Base-by-base conservation (phyloP, 257 asterid genomes). In the Jaltomata sinuosa region DNA sequence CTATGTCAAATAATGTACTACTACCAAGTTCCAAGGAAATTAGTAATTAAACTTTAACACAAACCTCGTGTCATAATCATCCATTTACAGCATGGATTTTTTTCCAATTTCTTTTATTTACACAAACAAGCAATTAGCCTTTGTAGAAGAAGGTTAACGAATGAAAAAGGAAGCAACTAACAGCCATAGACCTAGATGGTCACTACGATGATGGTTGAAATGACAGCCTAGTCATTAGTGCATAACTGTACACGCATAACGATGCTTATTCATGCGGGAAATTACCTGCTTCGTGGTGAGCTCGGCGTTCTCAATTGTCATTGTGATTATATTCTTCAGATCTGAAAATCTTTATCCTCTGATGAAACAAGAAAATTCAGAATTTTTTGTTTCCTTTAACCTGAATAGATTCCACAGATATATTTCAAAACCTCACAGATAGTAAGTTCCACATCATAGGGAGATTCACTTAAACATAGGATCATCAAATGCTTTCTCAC, bases 241-340 rank as follows among this genome's bases (percentile, higher is more conserved):
- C 77, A n/a, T 8, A 81, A 32, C 67, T 36, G 25, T 84, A 36
- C 1, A 86, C 34, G 62, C 31, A 45, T 54, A 67, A 0, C 0
- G 22, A 81, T 64, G 10, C 47, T 31, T 47, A 59, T n/a, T 25
- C 32, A 57, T 5, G 47, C 0, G 14, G 42, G 84, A 65, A 27
- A 80, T 8, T 85, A 91, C 97, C 93, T 91, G 89, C 52, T 93
- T 90, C 74, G 93, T 89, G 45, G 97, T 85, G 86, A 93, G 90
- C 86, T 93, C 94, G 38, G 89, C 87, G 10, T 90, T 90, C 85
- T 88, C 92, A 83, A 83, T 80, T 36, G 90, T 87, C 91, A 85
- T 86, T 85, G 14, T 40, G 69, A 80, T 21, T 57, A 40, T 74
- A 34, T 83, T 14, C 76, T 36, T 87, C 91, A 64, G 89, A 88